phyloP scores from a whole-genome alignment of 805 yeast genomes.

The Wickerhamomyces silvicola region DNA sequence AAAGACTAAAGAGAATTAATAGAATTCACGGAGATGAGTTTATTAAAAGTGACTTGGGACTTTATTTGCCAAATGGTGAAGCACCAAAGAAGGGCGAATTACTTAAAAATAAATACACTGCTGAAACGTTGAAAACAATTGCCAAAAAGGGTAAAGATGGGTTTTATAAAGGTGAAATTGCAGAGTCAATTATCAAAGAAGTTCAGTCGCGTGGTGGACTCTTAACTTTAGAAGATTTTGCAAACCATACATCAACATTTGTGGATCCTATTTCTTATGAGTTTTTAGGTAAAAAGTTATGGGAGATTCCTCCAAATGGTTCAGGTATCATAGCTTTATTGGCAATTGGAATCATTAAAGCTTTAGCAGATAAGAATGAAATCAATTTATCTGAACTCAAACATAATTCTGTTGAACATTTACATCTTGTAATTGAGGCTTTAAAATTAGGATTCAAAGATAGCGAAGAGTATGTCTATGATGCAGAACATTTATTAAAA shows the following conservation, averaged over 20 bases:
- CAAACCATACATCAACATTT: conserved; percentile 49
- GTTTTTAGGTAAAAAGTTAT: conserved; percentile 47
- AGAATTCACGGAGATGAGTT: conserved; percentile 25
- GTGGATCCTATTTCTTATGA: conserved; percentile 58
- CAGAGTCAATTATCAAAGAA: conserved; percentile 53
- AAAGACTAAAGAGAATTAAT: conserved; percentile 30
- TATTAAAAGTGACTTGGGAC: conserved; percentile 22
- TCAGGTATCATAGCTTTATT: conserved; percentile 73
- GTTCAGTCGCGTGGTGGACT: conserved; percentile 50
- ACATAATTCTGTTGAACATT: conserved; percentile 66
- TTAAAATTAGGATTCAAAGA: conserved; percentile 68
- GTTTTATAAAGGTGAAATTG: conserved; percentile 66
- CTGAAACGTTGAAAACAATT: conserved; percentile 43
- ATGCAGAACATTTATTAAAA: conserved; percentile 38
- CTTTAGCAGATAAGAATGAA: conserved; percentile 40
- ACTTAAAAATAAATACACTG: conserved; percentile 45
- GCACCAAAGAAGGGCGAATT: conserved; percentile 58
- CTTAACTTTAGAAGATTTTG: conserved; percentile 49
- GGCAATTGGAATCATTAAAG: conserved; percentile 59
- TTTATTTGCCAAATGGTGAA: conserved; percentile 31
- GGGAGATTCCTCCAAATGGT: conserved; percentile 86
- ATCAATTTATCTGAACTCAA: conserved; percentile 35
- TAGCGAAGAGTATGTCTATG: conserved; percentile 68
- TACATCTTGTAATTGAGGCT: conserved; percentile 66
- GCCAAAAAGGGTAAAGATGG: conserved; percentile 57